phyloP scores from a whole-genome alignment of 202 grass and related monocot species.

The Schoenoplectus tabernaemontani region DNA sequence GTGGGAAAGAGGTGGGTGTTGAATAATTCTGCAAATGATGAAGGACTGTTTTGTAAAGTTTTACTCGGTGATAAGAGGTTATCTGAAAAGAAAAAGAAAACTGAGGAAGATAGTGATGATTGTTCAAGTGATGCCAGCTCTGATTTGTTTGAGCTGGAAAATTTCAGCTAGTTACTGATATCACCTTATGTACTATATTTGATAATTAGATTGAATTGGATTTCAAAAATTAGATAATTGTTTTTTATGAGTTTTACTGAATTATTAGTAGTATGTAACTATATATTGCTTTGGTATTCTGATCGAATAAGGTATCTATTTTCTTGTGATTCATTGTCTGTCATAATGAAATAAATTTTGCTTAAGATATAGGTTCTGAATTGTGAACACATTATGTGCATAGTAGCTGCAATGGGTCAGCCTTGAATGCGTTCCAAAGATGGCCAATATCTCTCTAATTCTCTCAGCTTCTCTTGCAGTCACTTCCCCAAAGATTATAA shows the following conservation, averaged over 20 bases:
- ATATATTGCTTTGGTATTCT: neutral
- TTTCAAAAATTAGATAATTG: neutral
- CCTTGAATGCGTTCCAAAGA: too few species aligned
- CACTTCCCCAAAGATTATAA: too few species aligned
- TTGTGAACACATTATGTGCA: neutral
- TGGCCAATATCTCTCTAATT: too few species aligned
- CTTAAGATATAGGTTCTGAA: neutral
- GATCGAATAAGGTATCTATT: too few species aligned
- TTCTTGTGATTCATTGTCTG: neutral
- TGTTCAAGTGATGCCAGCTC: constrained; percentile 4
- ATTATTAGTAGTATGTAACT: neutral
- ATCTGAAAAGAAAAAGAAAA: neutral
- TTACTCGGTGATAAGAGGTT: neutral
- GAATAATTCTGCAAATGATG: constrained; percentile 12
- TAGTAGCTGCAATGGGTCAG: too few species aligned
- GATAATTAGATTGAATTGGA: neutral
- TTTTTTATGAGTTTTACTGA: neutral
- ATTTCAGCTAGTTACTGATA: neutral
- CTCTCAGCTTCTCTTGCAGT: too few species aligned
- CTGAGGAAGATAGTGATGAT: neutral
- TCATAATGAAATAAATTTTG: neutral
- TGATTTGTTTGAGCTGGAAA: constrained; percentile 25
- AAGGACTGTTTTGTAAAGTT: neutral
- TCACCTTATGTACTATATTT: neutral
- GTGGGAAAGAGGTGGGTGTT: constrained; percentile 28